phyloP scores from a whole-genome alignment of 2,329 filamentous ascomycete genomes.

The Monosporascus sp. region DNA sequence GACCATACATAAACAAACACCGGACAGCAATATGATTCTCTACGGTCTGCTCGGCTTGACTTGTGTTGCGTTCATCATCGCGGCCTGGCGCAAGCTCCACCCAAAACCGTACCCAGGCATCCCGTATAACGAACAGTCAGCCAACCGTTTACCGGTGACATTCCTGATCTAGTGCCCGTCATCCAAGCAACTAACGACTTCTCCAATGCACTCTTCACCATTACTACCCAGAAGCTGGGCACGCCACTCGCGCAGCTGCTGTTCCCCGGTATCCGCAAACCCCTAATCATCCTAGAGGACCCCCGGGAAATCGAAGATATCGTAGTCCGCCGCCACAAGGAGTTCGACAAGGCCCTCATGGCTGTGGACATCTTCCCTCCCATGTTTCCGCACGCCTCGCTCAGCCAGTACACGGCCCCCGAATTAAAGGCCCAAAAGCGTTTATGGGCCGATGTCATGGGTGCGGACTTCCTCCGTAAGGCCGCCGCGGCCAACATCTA shows the following conservation, averaged over 20 bases:
- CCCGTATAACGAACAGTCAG: slow-evolving; percentile 9
- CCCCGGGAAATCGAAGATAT: slow-evolving; percentile 15
- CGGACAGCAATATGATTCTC: background rate
- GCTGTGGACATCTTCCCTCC: slow-evolving; percentile 16
- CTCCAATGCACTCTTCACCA: slow-evolving; percentile 3
- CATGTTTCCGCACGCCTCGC: slow-evolving; percentile 21
- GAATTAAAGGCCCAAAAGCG: slow-evolving; percentile 21
- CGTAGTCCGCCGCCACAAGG: slow-evolving; percentile 14
- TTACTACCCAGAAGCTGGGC: slow-evolving; percentile 4
- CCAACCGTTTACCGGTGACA: slow-evolving; percentile 8
- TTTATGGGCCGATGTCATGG: slow-evolving; percentile 26
- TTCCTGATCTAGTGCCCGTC: slow-evolving; percentile 5
- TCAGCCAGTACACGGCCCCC: slow-evolving; percentile 22
- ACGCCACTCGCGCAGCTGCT: slow-evolving; percentile 10
- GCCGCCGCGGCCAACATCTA: slow-evolving; percentile 24
- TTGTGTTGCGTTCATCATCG: background rate
- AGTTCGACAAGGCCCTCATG: slow-evolving; percentile 25
- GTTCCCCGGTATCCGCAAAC: slow-evolving; percentile 11
- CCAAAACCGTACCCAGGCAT: slow-evolving; percentile 12
- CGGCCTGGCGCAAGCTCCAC: slow-evolving; percentile 6
- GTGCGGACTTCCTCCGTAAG: slow-evolving; percentile 21
- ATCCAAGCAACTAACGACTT: slow-evolving; percentile 3
- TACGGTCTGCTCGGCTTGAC: background rate
- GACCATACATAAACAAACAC: no score
- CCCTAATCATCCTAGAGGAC: slow-evolving; percentile 15